These are phyloP conservation scores for Nigrograna mackinnonii DNA, from an alignment of 2,329 filamentous ascomycete species.

Conservation along the genomic window DNA sequence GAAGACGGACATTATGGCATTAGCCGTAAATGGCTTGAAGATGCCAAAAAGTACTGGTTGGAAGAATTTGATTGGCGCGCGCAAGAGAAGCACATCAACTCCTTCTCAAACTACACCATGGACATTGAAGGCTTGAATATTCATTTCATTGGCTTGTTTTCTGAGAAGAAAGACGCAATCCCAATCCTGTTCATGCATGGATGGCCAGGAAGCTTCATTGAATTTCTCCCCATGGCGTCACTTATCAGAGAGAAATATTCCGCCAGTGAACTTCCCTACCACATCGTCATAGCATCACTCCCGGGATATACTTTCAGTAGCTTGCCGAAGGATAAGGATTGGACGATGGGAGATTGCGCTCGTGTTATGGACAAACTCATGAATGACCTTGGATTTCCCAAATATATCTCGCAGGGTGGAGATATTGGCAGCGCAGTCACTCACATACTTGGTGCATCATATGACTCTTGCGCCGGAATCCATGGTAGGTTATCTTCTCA, in stretches of 20 bases:
- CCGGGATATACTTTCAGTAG: slow-evolving; percentile 60
- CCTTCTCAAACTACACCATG: slow-evolving; percentile 56
- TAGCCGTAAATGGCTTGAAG: slow-evolving; percentile 35
- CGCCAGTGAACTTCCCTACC: slow-evolving; percentile 57
- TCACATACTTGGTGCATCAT: slow-evolving; percentile 42
- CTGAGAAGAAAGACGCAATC: slow-evolving; percentile 54
- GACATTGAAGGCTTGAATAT: slow-evolving; percentile 50
- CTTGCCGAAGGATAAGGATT: slow-evolving; percentile 51
- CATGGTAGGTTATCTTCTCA: slow-evolving; percentile 22
- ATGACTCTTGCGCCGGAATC: slow-evolving; percentile 52
- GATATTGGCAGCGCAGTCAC: slow-evolving; percentile 57
- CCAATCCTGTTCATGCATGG: slow-evolving; percentile 61
- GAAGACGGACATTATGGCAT: slow-evolving; percentile 32
- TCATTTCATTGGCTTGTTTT: slow-evolving; percentile 62
- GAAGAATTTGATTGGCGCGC: slow-evolving; percentile 42
- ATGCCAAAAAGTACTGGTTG: slow-evolving; percentile 42
- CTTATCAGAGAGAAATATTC: slow-evolving; percentile 53
- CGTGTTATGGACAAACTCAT: slow-evolving; percentile 58
- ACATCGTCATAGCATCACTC: slow-evolving; percentile 60
- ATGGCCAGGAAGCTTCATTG: slow-evolving; percentile 60
- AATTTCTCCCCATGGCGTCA: slow-evolving; percentile 59
- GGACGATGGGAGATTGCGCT: slow-evolving; percentile 43
- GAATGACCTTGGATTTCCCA: slow-evolving; percentile 57
- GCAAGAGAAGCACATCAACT: slow-evolving; percentile 51
- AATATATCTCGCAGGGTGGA: slow-evolving; percentile 62